Conservation (phyloP, 345 rosid genomes). For the Salix brachista region DNA sequence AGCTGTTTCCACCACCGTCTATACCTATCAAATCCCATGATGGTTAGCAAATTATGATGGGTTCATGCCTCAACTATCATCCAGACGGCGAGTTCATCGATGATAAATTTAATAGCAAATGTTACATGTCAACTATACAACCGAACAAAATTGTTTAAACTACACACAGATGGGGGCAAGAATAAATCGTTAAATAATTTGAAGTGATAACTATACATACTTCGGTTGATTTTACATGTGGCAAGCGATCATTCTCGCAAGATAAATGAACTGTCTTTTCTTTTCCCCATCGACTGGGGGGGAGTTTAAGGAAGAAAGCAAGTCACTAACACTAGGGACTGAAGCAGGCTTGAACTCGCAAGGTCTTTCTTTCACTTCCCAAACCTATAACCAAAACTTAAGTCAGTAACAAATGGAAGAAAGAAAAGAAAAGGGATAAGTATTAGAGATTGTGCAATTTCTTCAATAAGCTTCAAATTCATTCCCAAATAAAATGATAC, state of each 20-base stretch:
- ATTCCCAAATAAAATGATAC: not conserved
- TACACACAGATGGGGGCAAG: not conserved
- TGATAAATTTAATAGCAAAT: not conserved
- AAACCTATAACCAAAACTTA: conserved; percentile 48
- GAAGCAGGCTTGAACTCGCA: conserved; percentile 83
- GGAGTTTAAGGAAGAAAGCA: conserved; percentile 51
- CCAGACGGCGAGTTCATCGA: not conserved
- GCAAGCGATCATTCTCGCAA: conserved; percentile 50
- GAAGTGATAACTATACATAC: conserved; percentile 8
- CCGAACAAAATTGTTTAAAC: not conserved
- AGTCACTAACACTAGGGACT: conserved; percentile 41
- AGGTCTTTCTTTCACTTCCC: conserved; percentile 76
- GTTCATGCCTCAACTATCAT: not conserved
- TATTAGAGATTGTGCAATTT: too few relatives aligned
- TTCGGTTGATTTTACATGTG: not conserved
- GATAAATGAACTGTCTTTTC: conserved; percentile 70
- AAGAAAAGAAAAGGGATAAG: too few relatives aligned
- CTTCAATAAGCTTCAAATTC: not conserved
- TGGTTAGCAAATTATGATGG: not conserved
- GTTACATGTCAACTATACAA: not conserved
- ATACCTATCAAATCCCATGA: not conserved
- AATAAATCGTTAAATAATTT: not conserved
- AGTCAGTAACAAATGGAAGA: not conserved
- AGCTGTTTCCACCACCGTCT: not conserved
- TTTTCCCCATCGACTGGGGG: conserved; percentile 53